Base-by-base conservation (phyloP, 2,329 filamentous ascomycete species). In the Diaporthe longicolla region DNA sequence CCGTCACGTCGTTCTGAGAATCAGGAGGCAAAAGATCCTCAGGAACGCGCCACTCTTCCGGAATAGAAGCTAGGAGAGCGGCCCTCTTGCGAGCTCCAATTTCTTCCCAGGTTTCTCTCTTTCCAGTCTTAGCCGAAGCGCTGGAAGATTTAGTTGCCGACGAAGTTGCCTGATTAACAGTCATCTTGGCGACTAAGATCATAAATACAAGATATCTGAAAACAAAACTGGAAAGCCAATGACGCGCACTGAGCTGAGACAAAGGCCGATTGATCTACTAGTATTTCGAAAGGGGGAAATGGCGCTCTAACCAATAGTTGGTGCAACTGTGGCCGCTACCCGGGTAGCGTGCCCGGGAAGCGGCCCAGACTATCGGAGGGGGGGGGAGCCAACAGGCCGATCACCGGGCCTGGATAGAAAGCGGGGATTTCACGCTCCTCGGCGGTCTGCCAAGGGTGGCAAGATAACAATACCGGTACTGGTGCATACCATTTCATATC, bases 11-110 rank as follows among this genome's bases (percentile, higher is more conserved):
- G 59, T 87, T 82, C 77, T 90, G 87, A 45, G 85, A 83, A 0
- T 85, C 84, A 0, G 87, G 84, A 3, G 91, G 91, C 0, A 92
- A 78, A 57, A 91, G 80, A 63, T 86, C 79, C 8, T 81, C 79
- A 0, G 90, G 89, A 8, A 93, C 85, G 70, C 85, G 84, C 87
- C 89, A 92, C 78, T 91, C 87, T 1, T 83, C 72, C 0, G 91
- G 90, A 70, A 93, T 90, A 0, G 88, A 87, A 57, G 82, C 80
- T 8, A 76, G 77, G 8, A 88, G 82, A 8, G 82, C 80, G 57
- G 82, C 81, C 35, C 86, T 83, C 78, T 88, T 88, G 71, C 81
- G 80, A n/a, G 82, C 82, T 4, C 81, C 83, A 32, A 85, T 79
- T 6, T 81, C 77, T 77, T 87, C 82, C 86, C 87, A 88, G 17